phyloP scores from a whole-genome alignment of 78 protist genomes.

The Tieghemostelium lacteum region DNA sequence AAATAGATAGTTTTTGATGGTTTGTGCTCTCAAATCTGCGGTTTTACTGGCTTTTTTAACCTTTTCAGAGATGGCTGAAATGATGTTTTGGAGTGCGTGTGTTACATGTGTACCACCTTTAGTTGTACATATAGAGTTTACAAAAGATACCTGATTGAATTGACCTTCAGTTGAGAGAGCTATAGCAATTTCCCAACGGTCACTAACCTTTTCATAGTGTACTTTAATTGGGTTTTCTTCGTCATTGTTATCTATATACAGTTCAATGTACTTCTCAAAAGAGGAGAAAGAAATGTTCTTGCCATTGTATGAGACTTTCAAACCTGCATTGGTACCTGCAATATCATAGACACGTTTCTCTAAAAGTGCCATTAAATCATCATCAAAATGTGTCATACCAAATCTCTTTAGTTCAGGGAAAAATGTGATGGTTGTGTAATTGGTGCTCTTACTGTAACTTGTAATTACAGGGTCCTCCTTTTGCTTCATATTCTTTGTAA shows the following conservation, averaged over 20 bases:
- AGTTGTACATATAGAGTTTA: conserved; percentile 97
- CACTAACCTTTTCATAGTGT: conserved; percentile 17
- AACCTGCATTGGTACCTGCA: conserved; percentile 86
- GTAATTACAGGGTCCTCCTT: conserved; percentile 65
- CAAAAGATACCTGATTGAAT: conserved; percentile 91
- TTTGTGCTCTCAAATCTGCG: conserved; percentile 81
- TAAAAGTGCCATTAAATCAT: conserved; percentile 87
- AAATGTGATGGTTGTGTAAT: conserved; percentile 89
- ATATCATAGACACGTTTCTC: conserved; percentile 93
- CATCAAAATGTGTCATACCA: conserved; percentile 87
- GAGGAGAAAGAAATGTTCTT: background rate
- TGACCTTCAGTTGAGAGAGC: conserved; percentile 28
- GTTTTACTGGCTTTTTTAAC: conserved; percentile 64
- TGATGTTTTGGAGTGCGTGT: conserved; percentile 86
- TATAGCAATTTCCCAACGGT: conserved; percentile 75
- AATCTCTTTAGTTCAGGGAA: conserved; percentile 85
- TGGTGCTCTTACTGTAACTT: background rate
- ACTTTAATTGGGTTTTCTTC: background rate
- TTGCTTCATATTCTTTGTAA: conserved; percentile 81
- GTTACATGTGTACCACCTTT: conserved; percentile 99
- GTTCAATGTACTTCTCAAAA: conserved; percentile 86
- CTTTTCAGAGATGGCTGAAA: background rate
- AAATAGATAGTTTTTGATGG: conserved; percentile 89
- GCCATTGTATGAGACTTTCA: conserved; percentile 72
- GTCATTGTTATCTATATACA: conserved; percentile 36